Evolutionary conservation across 1,284 basidiomycete species (phyloP).

Genomic region (Marasmius sp.): DNA sequence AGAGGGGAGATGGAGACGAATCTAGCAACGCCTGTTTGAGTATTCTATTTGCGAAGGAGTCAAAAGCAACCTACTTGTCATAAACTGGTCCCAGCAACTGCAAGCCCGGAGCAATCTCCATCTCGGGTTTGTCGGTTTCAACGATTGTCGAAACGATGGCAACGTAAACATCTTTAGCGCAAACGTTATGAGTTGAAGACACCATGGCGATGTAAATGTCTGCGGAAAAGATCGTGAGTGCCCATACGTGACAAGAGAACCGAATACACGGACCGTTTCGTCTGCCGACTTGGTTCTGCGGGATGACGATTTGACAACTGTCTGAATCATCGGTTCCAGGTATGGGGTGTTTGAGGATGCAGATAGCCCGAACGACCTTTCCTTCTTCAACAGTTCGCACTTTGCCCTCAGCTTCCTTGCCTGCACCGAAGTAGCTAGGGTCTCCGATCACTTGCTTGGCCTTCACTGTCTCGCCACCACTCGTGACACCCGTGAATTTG

Average conservation of each 20-base stretch:
- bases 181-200: constrained; percentile 96
- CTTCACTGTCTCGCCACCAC: constrained; percentile 91
- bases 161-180: constrained; percentile 91
- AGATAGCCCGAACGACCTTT: constrained; percentile 96
- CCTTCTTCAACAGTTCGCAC: constrained; percentile 88
- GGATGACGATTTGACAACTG: constrained; percentile 97
- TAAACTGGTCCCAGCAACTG: constrained; percentile 91
- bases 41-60: constrained; percentile 5
- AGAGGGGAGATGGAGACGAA: constrained; percentile 89
- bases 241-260: neutral
- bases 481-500: constrained; percentile 92
- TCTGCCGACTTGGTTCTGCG: constrained; percentile 95
- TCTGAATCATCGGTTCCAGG: constrained; percentile 96
- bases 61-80: constrained; percentile 75
- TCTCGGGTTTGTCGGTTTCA: constrained; percentile 91
- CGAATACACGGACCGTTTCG: constrained; percentile 76
- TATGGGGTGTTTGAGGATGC: constrained; percentile 97
- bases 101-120: constrained; percentile 90
- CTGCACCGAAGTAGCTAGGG: constrained; percentile 94
- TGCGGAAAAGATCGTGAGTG: constrained; percentile 30
- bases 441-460: constrained; percentile 98
- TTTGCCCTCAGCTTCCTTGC: constrained; percentile 70
- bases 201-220: constrained; percentile 99
- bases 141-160: constrained; percentile 99
- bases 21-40: constrained; percentile 39